A percentile compares a stretch with the other conserved stretches of the same genome.
Conservation (phyloP, 2,329 filamentous ascomycete species). For the Monosporascus sp. region DNA sequence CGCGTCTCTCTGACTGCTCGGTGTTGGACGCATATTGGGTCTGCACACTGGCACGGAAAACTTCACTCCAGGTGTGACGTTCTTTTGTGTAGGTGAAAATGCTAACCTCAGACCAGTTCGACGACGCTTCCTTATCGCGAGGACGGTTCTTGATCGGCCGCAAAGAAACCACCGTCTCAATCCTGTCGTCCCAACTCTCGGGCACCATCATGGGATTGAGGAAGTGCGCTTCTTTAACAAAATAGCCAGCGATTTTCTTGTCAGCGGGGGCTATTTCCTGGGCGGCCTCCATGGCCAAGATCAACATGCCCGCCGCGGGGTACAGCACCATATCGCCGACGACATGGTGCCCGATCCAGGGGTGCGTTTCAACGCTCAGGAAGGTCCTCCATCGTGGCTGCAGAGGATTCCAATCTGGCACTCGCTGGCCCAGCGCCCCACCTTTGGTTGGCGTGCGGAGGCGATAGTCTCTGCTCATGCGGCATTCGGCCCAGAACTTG, state of each 20-base stretch:
- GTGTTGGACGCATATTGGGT: constrained; percentile 7
- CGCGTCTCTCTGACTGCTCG: constrained; percentile 4
- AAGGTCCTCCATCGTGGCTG: constrained; percentile 12
- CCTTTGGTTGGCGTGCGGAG: not conserved
- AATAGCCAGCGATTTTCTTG: not conserved
- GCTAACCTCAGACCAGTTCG: constrained; percentile 10
- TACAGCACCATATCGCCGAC: constrained; percentile 14
- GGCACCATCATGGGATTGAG: not conserved
- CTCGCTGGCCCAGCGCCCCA: constrained; percentile 9
- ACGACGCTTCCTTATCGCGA: not conserved
- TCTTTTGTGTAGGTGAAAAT: constrained; percentile 12
- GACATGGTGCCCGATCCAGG: constrained; percentile 19
- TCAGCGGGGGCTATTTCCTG: not conserved
- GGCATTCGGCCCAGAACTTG: constrained; percentile 18
- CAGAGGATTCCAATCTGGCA: constrained; percentile 7
- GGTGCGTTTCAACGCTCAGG: not conserved
- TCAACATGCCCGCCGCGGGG: constrained; percentile 21
- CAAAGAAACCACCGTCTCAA: not conserved
- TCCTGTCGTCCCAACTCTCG: not conserved
- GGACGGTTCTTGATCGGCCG: not conserved
- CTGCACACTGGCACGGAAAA: constrained; percentile 13
- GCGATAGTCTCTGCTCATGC: constrained; percentile 5
- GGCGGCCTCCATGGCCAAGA: constrained; percentile 24
- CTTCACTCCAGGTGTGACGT: constrained; percentile 11
- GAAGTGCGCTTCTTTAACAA: not conserved